These are phyloP conservation scores for Conticribra guillardii DNA, from an alignment of 108 stramenopile species.

Conservation along the genomic window DNA sequence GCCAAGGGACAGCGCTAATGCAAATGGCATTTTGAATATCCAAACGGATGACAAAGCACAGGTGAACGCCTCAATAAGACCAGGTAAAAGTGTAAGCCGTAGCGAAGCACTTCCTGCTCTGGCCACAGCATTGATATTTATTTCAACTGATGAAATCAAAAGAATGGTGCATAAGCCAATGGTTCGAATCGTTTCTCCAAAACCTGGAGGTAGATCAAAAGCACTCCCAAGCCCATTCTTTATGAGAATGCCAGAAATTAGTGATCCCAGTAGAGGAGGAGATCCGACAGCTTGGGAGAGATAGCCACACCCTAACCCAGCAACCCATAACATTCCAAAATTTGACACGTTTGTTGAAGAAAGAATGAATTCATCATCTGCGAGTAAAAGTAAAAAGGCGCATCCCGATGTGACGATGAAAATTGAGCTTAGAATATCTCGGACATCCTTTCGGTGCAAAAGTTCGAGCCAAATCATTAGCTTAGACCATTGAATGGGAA, in stretches of 20 bases:
- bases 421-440: background rate
- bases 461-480: background rate
- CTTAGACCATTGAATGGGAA: too few species aligned
- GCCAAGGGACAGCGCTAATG: constrained; percentile 24
- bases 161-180: constrained; percentile 39
- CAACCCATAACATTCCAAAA: constrained; percentile 6
- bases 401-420: background rate
- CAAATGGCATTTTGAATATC: constrained; percentile 25
- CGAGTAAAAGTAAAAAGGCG: background rate
- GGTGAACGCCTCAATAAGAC: constrained; percentile 31
- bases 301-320: constrained; percentile 11
- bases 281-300: constrained; percentile 7
- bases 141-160: constrained; percentile 40
- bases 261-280: constrained; percentile 36
- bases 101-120: constrained; percentile 19
- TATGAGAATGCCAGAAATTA: constrained; percentile 9
- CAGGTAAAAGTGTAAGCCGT: constrained; percentile 40
- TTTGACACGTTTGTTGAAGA: background rate
- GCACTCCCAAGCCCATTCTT: background rate
- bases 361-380: background rate
- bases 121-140: constrained; percentile 27
- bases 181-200: constrained; percentile 10
- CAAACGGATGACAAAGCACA: background rate
- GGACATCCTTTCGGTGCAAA: background rate
- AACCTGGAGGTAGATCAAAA: background rate